phyloP scores from a whole-genome alignment of 2,329 filamentous ascomycete species.

The Helminthosporium solani region DNA sequence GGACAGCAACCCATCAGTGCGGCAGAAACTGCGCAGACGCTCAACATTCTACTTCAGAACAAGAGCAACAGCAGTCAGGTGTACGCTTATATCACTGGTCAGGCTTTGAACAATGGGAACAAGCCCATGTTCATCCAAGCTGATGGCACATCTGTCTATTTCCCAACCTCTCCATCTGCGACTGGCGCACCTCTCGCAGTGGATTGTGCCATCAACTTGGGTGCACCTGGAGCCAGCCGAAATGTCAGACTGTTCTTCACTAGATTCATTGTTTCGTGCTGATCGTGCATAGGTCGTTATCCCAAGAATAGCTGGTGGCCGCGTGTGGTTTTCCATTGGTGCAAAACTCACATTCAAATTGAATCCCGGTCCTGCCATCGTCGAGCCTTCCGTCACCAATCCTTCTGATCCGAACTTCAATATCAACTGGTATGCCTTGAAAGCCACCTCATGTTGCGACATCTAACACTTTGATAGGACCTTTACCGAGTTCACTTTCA shows the following conservation, averaged over 20 bases:
- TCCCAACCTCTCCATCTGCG: constrained; percentile 59
- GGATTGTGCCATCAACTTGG: constrained; percentile 65
- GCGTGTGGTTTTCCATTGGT: constrained; percentile 70
- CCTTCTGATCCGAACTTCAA: constrained; percentile 50
- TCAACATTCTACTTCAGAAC: constrained; percentile 66
- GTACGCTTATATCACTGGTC: constrained; percentile 72
- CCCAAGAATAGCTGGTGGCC: constrained; percentile 68
- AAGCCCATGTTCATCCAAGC: constrained; percentile 62
- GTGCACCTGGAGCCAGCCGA: constrained; percentile 59
- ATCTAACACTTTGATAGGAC: constrained; percentile 42
- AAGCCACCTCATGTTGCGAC: too few relatives aligned
- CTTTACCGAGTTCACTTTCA: constrained; percentile 53
- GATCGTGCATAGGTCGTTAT: constrained; percentile 52
- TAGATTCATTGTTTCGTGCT: neutral
- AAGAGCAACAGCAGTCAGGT: constrained; percentile 60
- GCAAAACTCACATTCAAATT: constrained; percentile 65
- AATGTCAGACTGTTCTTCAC: constrained; percentile 31
- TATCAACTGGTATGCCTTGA: constrained; percentile 37
- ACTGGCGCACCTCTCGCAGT: constrained; percentile 54
- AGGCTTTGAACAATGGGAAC: constrained; percentile 60
- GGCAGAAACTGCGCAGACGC: constrained; percentile 40
- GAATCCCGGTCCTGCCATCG: constrained; percentile 70
- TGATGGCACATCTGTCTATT: constrained; percentile 67
- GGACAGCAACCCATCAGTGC: constrained; percentile 29
- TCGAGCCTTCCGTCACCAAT: constrained; percentile 74